These are phyloP conservation scores for Theobroma grandiflorum DNA, from an alignment of 441 rosid genomes.

Conservation along the genomic window DNA sequence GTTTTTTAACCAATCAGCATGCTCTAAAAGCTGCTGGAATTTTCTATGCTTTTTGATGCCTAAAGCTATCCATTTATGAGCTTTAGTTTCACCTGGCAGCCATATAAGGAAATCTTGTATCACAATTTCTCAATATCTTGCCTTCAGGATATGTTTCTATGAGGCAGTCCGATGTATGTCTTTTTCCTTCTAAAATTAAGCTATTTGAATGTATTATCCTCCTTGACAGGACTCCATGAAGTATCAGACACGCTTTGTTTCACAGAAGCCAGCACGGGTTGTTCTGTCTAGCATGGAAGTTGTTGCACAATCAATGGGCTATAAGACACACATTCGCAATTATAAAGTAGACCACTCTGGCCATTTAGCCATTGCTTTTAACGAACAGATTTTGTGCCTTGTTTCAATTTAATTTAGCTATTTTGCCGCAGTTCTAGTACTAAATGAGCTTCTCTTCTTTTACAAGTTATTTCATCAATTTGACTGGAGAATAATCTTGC, in stretches of 20 bases:
- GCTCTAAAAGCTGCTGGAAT: background rate
- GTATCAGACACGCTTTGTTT: slow-evolving; percentile 86
- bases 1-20: slow-evolving; percentile 15
- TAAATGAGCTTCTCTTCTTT: slow-evolving; percentile 7
- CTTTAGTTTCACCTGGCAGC: background rate
- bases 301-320: slow-evolving; percentile 98
- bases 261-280: slow-evolving; percentile 87
- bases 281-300: slow-evolving; percentile 96
- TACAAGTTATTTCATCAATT: background rate
- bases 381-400: background rate
- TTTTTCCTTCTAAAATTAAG: background rate
- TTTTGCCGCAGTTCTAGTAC: slow-evolving; percentile 3
- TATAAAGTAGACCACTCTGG: slow-evolving; percentile 63
- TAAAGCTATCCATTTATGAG: background rate
- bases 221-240: slow-evolving; percentile 72
- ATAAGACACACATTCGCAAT: slow-evolving; percentile 94
- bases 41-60: background rate
- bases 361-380: background rate
- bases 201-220: slow-evolving; percentile 17
- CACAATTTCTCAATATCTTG: slow-evolving; percentile 1
- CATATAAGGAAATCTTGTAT: background rate
- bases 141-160: background rate
- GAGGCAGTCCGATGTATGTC: slow-evolving; percentile 13
- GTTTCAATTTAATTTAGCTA: background rate
- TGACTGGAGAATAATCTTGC: slow-evolving; percentile 16